These are phyloP conservation scores for Elsinoe australis DNA, from an alignment of 2,329 filamentous ascomycete genomes.

Conservation along the genomic window DNA sequence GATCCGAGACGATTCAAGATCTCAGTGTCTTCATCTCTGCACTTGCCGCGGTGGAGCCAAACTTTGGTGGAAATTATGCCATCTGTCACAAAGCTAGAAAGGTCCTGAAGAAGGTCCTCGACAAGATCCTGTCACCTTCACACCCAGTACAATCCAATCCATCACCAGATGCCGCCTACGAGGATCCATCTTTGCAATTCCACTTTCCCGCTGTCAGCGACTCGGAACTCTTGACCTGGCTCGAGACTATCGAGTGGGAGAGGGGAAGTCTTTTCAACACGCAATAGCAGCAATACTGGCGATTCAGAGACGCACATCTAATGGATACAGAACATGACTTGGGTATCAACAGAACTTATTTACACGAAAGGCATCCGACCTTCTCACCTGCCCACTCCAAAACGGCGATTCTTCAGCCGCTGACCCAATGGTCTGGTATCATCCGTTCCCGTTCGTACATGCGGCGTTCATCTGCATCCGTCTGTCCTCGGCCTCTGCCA, in stretches of 20 bases:
- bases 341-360: too few species aligned
- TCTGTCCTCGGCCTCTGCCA: slow-evolving; percentile 4
- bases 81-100: slow-evolving; percentile 37
- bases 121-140: slow-evolving; percentile 35
- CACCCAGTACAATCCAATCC: slow-evolving; percentile 19
- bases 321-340: too few species aligned
- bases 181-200: slow-evolving; percentile 28
- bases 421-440: too few species aligned
- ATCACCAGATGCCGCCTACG: not conserved
- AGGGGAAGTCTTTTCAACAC: slow-evolving; percentile 27
- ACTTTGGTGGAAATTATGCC: slow-evolving; percentile 32
- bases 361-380: too few species aligned
- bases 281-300: not conserved
- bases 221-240: slow-evolving; percentile 39
- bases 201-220: slow-evolving; percentile 33
- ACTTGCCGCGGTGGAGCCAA: slow-evolving; percentile 32
- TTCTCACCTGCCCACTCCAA: too few species aligned
- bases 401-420: too few species aligned
- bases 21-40: slow-evolving; percentile 40
- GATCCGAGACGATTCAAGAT: slow-evolving; percentile 40
- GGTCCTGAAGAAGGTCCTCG: slow-evolving; percentile 37
- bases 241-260: slow-evolving; percentile 39
- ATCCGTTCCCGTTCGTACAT: not conserved
- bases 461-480: not conserved
- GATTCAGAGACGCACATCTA: too few species aligned